Evolutionary conservation across 805 yeast species (phyloP), one percentile per base, ranked within the genome.

Genomic region (Metschnikowia sp.): DNA sequence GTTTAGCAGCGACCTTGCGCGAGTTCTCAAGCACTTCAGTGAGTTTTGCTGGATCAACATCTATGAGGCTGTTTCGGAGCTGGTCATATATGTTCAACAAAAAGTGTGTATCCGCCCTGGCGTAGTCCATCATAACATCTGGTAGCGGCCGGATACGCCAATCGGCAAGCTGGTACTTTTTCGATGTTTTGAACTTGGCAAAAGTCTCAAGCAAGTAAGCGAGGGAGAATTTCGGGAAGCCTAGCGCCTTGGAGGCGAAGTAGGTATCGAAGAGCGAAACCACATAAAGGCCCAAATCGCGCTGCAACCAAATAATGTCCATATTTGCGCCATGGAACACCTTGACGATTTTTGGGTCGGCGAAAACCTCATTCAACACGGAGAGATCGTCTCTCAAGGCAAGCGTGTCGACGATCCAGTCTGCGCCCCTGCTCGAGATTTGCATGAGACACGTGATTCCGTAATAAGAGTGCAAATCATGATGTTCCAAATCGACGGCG

Each of bases 221-320:
- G 44, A 94, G 75, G 41, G 97, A 84, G 59, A 85, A 84, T 58
- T 83, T 84, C 6, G 95, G 89, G 49, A 90, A 77, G 0, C 87
- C 87, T n/a, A 94, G 70, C 12, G 79, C 81, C 51, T 79, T 82
- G 0, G 96, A 81, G 0, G 99, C 99, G 68, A 85, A 91, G 63
- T 78, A 92, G 0, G 99, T 94, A 65, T 94, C 99, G 64, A 94
- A 92, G 29, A 94, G 66, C 38, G 91, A 78, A 5, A 94, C 99
- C 6, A 94, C 70, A 59, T 94, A 94, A 9, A 94, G 65, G 0
- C 99, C 99, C 47, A 94, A 75, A 61, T 94, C 99, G 53, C 98
- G 76, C 69, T 94, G 99, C 32, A 94, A 72, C 99, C 99, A 94
- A 39, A 89, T 83, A 4, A 94, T 86, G 72, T 94, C 99, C 96